A percentile compares a stretch with the other conserved stretches of the same genome.
phyloP scores from a whole-genome alignment of 495 filamentous ascomycete genomes.

The Podospora appendiculata region DNA sequence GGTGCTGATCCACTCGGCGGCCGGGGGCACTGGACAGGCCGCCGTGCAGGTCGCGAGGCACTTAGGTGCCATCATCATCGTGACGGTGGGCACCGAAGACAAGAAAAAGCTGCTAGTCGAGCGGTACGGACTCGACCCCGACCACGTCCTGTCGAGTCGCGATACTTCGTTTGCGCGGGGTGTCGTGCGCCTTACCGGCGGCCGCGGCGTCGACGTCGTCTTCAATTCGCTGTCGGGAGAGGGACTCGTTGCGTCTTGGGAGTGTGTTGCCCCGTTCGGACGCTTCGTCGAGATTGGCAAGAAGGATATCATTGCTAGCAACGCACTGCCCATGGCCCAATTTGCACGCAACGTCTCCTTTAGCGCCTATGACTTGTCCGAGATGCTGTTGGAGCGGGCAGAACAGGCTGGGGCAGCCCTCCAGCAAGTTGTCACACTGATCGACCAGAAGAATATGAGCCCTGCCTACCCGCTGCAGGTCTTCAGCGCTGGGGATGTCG shows the following conservation, averaged over 20 bases:
- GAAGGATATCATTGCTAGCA: slow-evolving; percentile 18
- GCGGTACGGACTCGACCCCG: slow-evolving; percentile 32
- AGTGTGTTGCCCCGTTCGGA: slow-evolving; percentile 39
- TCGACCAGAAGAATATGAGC: neutral
- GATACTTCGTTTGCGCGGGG: slow-evolving; percentile 28
- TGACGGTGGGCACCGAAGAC: slow-evolving; percentile 35
- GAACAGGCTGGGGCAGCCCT: neutral
- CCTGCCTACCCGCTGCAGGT: slow-evolving; percentile 4
- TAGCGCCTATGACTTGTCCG: slow-evolving; percentile 19
- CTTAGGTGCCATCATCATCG: slow-evolving; percentile 41
- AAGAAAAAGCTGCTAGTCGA: slow-evolving; percentile 34
- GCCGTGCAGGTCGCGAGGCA: slow-evolving; percentile 39
- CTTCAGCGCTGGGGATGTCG: neutral
- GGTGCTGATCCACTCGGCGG: slow-evolving; percentile 48
- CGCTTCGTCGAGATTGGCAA: slow-evolving; percentile 46
- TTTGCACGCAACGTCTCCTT: slow-evolving; percentile 23
- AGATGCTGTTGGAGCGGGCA: neutral
- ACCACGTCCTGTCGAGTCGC: slow-evolving; percentile 40
- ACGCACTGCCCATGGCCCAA: slow-evolving; percentile 23
- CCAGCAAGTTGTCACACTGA: neutral
- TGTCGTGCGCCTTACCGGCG: slow-evolving; percentile 33
- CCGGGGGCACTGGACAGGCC: slow-evolving; percentile 44
- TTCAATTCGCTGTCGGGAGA: slow-evolving; percentile 48
- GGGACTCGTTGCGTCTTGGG: slow-evolving; percentile 36
- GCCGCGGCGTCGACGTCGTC: slow-evolving; percentile 43